Base-by-base conservation (phyloP, 768 basidiomycete species). In the Leucogyrophana mollusca region DNA sequence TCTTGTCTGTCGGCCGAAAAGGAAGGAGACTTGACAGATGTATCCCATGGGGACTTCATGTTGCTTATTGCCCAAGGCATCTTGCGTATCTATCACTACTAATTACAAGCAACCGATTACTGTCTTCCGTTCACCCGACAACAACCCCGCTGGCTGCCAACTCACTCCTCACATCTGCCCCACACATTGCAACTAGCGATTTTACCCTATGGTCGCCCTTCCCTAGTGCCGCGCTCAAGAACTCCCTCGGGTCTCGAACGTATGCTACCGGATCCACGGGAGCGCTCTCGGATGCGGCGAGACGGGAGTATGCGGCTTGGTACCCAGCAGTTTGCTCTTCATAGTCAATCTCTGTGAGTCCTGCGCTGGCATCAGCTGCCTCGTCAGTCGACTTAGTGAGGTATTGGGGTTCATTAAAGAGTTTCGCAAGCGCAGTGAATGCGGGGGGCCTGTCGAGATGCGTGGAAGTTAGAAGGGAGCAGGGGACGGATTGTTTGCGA, bases 301-400 rank as follows among this genome's bases (percentile, higher is more conserved):
- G 77, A 27, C 87, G 80, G 42, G 93, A 93, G 70, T 94, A 98
- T 4, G 92, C 89, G 0, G 92, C 90, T 59, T 98, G 96, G 67
- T 97, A 97, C 1, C 93, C 90, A 5, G 87, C 86, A 2, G 79
- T 77, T 60, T 90, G 87, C 60, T 97, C 94, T 59, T 97, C 95
- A 50, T 83, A 84, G 61, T 97, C 95, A 37, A 96, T 82, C 43
- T 79, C 81, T 1, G 88, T 89, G 27, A 90, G 59, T 0, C 79
- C 80, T 0, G 73, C 71, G 36, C 80, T 69, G 7, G 73, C 62
- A 38, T 83, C 80, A n/a, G n/a, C n/a, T n/a, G 82, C 71, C 4
- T 65, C 49, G 21, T 72, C 43, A 59, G 65, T 4, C 5, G 64
- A 54, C 30, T 59, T 63, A 1, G 66, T 53, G 59, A 91, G 76